phyloP scores from a whole-genome alignment of 2,329 filamentous ascomycete genomes.

The Fusarium solani-melongenae region DNA sequence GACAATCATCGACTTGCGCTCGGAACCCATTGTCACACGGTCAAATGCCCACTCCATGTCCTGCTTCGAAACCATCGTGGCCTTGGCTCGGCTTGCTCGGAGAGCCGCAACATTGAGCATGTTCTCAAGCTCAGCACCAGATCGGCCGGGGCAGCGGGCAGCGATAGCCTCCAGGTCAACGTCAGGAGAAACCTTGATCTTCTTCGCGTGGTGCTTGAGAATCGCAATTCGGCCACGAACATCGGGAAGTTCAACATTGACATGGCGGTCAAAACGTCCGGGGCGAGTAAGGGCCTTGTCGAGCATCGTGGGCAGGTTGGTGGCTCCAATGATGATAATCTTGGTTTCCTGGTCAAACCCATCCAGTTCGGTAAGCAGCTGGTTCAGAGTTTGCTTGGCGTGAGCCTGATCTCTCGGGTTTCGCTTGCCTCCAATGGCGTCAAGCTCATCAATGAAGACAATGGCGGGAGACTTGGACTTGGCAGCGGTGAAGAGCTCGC shows the following conservation, averaged over 20 bases:
- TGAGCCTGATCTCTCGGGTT: slow-evolving; percentile 94
- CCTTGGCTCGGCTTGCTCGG: slow-evolving; percentile 89
- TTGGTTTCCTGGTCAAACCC: slow-evolving; percentile 95
- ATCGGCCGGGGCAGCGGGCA: slow-evolving; percentile 89
- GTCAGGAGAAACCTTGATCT: slow-evolving; percentile 82
- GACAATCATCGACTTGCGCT: slow-evolving; percentile 89
- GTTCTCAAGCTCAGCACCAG: slow-evolving; percentile 95
- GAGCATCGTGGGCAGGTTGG: slow-evolving; percentile 93
- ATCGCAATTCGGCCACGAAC: slow-evolving; percentile 94
- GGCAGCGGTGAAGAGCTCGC: slow-evolving; percentile 88
- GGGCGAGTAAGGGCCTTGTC: slow-evolving; percentile 95
- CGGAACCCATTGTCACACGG: slow-evolving; percentile 96
- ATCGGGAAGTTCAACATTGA: slow-evolving; percentile 89
- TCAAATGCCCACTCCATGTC: slow-evolving; percentile 99
- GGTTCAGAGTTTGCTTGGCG: slow-evolving; percentile 96
- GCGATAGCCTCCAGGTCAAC: slow-evolving; percentile 89
- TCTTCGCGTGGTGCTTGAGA: slow-evolving; percentile 91
- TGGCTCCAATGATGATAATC: slow-evolving; percentile 95
- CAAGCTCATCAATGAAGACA: slow-evolving; percentile 94
- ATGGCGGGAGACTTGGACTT: slow-evolving; percentile 90
- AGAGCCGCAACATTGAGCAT: slow-evolving; percentile 96
- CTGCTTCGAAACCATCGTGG: slow-evolving; percentile 76
- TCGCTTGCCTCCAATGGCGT: slow-evolving; percentile 93
- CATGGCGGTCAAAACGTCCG: slow-evolving; percentile 94
- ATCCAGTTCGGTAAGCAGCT: slow-evolving; percentile 95